A percentile compares a stretch with the other conserved stretches of the same genome.
Conservation (phyloP, 371 early-diverging fungal species). For the Mucor indicus region DNA sequence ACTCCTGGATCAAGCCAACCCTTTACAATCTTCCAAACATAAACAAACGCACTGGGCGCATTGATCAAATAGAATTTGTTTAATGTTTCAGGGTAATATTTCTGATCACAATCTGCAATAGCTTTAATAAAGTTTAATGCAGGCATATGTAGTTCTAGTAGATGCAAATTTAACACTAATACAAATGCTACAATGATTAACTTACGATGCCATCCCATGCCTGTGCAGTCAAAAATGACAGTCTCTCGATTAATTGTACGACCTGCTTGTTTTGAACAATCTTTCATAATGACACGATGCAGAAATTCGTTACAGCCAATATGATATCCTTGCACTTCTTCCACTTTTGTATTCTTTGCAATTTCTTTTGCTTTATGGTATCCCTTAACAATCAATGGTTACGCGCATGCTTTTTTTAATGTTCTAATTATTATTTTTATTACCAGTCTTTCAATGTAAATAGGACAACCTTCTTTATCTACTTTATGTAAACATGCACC, state of each 20-base stretch:
- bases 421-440: neutral
- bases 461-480: slow-evolving; percentile 77
- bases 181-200: neutral
- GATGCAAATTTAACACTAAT: slow-evolving; percentile 7
- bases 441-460: slow-evolving; percentile 73
- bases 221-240: slow-evolving; percentile 82
- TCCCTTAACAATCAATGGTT: slow-evolving; percentile 36
- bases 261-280: slow-evolving; percentile 66
- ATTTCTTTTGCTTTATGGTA: slow-evolving; percentile 73
- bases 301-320: slow-evolving; percentile 78
- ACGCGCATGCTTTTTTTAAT: neutral
- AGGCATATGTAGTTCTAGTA: slow-evolving; percentile 70
- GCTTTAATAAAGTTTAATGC: slow-evolving; percentile 72
- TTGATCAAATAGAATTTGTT: slow-evolving; percentile 79
- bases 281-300: slow-evolving; percentile 66
- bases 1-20: slow-evolving; percentile 81
- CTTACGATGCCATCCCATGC: slow-evolving; percentile 73
- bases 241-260: slow-evolving; percentile 71
- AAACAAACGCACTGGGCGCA: slow-evolving; percentile 78
- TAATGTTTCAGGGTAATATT: slow-evolving; percentile 82
- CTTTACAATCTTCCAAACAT: slow-evolving; percentile 79
- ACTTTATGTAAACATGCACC: slow-evolving; percentile 81
- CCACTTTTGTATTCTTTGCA: slow-evolving; percentile 59
- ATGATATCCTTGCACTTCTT: slow-evolving; percentile 71
- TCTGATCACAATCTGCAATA: slow-evolving; percentile 77